phyloP scores from a whole-genome alignment of 139 green algal species.

The Picochlorum sp. region DNA sequence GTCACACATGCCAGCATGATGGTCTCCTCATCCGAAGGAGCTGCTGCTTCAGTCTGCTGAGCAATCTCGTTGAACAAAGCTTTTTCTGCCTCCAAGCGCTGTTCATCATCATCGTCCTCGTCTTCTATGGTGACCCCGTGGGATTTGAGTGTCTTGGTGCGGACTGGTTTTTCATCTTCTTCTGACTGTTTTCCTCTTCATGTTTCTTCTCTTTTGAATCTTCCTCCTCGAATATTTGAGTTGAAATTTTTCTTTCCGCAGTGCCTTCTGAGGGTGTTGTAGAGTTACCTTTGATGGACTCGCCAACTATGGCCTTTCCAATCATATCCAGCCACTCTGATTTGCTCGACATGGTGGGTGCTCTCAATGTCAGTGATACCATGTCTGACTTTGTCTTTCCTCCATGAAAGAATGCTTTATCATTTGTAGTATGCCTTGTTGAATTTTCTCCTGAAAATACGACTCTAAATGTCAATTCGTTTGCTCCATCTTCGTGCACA shows the following conservation, averaged over 20 bases:
- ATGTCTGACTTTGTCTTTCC: background rate
- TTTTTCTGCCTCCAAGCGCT: background rate
- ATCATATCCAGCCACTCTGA: constrained; percentile 16
- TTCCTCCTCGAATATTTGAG: constrained; percentile 5
- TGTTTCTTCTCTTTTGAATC: constrained; percentile 9
- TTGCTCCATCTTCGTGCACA: constrained; percentile 1
- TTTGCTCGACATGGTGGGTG: constrained; percentile 1
- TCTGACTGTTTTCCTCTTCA: constrained; percentile 7
- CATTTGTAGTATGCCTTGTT: background rate
- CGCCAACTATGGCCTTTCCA: background rate
- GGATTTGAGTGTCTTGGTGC: background rate
- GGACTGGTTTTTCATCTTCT: background rate
- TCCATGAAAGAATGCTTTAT: background rate
- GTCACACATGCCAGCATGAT: constrained; percentile 9
- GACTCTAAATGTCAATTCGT: background rate
- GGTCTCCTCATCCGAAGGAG: constrained; percentile 6
- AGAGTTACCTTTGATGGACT: background rate
- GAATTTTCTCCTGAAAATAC: background rate
- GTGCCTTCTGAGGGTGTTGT: background rate
- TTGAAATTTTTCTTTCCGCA: background rate
- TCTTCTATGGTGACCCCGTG: constrained; percentile 2
- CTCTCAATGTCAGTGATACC: background rate
- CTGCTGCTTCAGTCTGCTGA: background rate
- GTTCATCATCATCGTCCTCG: background rate
- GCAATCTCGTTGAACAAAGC: constrained; percentile 7